These are phyloP conservation scores for Corylus americana DNA, from an alignment of 306 rosid species.

Conservation along the genomic window DNA sequence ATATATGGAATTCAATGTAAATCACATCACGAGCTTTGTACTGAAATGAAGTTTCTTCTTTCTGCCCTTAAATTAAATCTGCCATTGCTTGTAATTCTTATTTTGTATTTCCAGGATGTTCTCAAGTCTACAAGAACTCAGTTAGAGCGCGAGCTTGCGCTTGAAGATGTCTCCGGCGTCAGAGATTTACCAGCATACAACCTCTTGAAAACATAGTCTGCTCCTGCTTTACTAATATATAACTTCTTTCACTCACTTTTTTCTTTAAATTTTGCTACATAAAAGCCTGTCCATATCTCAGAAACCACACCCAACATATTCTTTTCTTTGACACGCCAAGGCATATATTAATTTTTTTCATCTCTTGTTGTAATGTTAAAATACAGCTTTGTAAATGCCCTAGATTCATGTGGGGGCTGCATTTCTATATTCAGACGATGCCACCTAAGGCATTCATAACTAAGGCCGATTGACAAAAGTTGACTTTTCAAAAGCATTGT, in stretches of 20 bases:
- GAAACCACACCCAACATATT: background rate
- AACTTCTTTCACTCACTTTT: background rate
- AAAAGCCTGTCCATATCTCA: slow-evolving; percentile 17
- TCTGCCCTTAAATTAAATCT: background rate
- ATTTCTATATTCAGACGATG: background rate
- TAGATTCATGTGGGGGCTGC: background rate
- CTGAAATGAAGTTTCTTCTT: background rate
- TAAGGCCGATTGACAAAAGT: too few species aligned
- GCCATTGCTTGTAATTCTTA: background rate
- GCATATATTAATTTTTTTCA: background rate
- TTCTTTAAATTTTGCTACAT: background rate
- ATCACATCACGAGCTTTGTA: background rate
- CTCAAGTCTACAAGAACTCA: slow-evolving; percentile 79
- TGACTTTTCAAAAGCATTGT: too few species aligned
- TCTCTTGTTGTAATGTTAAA: background rate
- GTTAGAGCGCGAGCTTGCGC: slow-evolving; percentile 93
- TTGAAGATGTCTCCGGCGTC: slow-evolving; percentile 71
- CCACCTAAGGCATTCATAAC: too few species aligned
- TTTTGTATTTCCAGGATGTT: slow-evolving; percentile 58
- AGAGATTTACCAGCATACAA: slow-evolving; percentile 86
- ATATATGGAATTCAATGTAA: slow-evolving; percentile 93
- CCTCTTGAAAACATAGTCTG: slow-evolving; percentile 57
- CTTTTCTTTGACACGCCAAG: background rate
- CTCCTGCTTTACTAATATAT: background rate
- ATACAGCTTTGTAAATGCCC: background rate